Base-by-base conservation (phyloP, 164 flowering plant species). In the Piper betle region DNA sequence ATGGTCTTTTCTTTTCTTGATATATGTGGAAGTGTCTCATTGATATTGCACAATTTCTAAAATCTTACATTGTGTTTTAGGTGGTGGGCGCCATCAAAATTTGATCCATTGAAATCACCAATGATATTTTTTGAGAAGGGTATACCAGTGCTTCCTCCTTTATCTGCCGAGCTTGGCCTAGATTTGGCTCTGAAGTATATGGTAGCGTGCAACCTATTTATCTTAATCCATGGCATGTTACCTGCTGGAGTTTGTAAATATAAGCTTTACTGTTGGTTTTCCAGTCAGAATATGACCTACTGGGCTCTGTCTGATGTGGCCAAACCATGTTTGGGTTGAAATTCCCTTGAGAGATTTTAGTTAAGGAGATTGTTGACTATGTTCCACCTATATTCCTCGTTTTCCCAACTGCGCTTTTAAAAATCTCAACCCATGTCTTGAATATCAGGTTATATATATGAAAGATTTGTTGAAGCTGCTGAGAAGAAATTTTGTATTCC, bases 81-180 rank as follows among this genome's bases (percentile, higher is more conserved):
- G 99, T 94, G 99, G 99, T 85, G 95, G 92, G 96, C 99, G 67
- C 95, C 96, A 63, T 76, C 96, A 66, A 94, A 91, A 69, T 94
- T 94, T 79, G 93, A 94, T 52, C 99, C 96, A 9, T 65, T 77
- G 16, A 82, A 83, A 61, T 88, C 99, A 37, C 99, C 99, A 48
- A 85, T 94, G 96, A 82, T 94, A 56, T 94, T 94, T 80, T 91
- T 88, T 56, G 81, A 84, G 68, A 78, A 79, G 37, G 91, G 89
- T 57, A 64, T 64, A 70, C 97, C 99, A 54, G 66, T 88, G 59
- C 65, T 82, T 38, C 99, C 97, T 73, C 89, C 90, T 20, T 37
- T 83, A 39, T 43, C 71, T 55, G 95, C 97, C 52, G 78, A 84
- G 60, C 67, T 57, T 67, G 99, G 99, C 62, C 78, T 94, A 52